These are phyloP conservation scores for Phytopythium kandeliae DNA, from an alignment of 352 stramenopile genomes.

Conservation along the genomic window DNA sequence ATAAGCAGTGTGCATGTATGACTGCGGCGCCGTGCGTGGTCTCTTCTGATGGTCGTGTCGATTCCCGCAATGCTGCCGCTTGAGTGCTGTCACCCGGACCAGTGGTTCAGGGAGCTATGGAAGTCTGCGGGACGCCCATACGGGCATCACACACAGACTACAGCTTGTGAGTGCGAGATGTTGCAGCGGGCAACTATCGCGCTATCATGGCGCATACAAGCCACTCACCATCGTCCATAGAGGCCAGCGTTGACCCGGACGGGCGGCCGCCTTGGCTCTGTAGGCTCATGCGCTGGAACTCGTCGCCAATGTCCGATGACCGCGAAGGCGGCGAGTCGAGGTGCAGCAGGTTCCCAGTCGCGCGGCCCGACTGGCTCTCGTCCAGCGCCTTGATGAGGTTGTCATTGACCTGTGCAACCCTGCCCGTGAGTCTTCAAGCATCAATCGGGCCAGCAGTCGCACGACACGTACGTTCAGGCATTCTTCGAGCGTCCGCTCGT, in stretches of 20 bases:
- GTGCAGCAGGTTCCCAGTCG: slow-evolving; percentile 39
- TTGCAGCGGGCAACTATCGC: too few species aligned
- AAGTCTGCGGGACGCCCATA: slow-evolving; percentile 29
- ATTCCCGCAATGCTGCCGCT: not conserved
- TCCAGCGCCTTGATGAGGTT: slow-evolving; percentile 74
- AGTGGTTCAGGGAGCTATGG: slow-evolving; percentile 37
- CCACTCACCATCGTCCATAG: slow-evolving; percentile 38
- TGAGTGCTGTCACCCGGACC: slow-evolving; percentile 8
- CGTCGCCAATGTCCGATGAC: slow-evolving; percentile 11
- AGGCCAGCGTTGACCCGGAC: slow-evolving; percentile 23
- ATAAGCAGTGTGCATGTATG: slow-evolving; percentile 2
- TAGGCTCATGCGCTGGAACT: slow-evolving; percentile 25
- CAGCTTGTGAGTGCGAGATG: not conserved
- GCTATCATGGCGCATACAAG: not conserved
- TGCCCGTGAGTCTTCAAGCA: not conserved
- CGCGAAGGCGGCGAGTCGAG: slow-evolving; percentile 55
- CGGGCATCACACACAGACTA: slow-evolving; percentile 4
- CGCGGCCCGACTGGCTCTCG: slow-evolving; percentile 31
- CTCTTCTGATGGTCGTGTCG: too few species aligned
- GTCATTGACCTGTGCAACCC: slow-evolving; percentile 63
- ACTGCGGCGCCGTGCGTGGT: too few species aligned
- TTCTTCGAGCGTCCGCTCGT: slow-evolving; percentile 71
- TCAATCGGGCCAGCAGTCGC: too few species aligned
- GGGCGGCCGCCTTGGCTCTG: slow-evolving; percentile 9
- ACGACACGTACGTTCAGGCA: slow-evolving; percentile 86